A percentile compares a stretch with the other conserved stretches of the same genome.
These are phyloP conservation scores for Neonectria punicea DNA, from an alignment of 2,329 filamentous ascomycete genomes.

Conservation along the genomic window DNA sequence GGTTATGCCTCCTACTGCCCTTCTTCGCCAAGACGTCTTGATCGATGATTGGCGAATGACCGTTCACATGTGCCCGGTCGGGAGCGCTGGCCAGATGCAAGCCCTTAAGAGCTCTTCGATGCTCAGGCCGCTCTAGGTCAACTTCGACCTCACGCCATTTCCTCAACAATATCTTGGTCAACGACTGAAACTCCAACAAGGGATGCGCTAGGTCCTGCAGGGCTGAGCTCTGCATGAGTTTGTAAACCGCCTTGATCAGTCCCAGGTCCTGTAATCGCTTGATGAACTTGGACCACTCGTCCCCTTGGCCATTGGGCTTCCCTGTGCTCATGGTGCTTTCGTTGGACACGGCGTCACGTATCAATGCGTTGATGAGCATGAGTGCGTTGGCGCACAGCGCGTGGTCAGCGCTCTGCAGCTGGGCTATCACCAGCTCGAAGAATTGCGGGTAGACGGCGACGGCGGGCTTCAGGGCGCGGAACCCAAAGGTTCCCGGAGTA, in stretches of 20 bases:
- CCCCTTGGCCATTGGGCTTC: conserved; percentile 49
- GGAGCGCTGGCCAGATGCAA: conserved; percentile 85
- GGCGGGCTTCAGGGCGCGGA: conserved; percentile 90
- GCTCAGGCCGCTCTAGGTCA: conserved; percentile 87
- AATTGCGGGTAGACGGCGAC: conserved; percentile 93
- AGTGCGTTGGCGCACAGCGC: conserved; percentile 94
- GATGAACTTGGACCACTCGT: conserved; percentile 96
- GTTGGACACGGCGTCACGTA: conserved; percentile 87
- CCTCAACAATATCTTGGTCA: conserved; percentile 87
- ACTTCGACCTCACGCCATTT: conserved; percentile 90
- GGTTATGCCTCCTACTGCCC: conserved; percentile 78
- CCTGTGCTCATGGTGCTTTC: conserved; percentile 63
- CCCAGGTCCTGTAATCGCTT: conserved; percentile 93
- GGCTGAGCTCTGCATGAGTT: conserved; percentile 92
- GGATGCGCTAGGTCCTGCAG: conserved; percentile 91
- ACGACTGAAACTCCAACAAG: conserved; percentile 88
- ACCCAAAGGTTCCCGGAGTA: conserved; percentile 77
- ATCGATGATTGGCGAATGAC: conserved; percentile 51
- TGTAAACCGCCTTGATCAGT: conserved; percentile 90
- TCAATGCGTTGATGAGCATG: conserved; percentile 94
- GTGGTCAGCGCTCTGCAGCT: conserved; percentile 93
- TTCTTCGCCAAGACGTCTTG: conserved; percentile 57
- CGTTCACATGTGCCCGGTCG: conserved; percentile 58
- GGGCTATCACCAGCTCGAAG: conserved; percentile 90
- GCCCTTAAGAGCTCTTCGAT: conserved; percentile 85